Evolutionary conservation across 345 rosid genomes (phyloP).

Genomic region (Trapa bicornis): DNA sequence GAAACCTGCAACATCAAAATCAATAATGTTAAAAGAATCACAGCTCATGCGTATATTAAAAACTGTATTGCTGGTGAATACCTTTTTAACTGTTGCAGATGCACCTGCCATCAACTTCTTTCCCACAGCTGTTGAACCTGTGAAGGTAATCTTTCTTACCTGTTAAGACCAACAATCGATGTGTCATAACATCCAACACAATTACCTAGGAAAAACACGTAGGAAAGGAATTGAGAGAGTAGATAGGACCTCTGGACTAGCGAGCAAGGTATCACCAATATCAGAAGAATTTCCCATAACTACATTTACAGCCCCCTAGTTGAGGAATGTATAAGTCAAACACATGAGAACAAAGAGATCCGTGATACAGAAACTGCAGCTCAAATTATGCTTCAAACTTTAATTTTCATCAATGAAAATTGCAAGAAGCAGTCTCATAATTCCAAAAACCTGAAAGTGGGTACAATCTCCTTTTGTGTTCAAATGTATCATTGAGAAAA

Average conservation of each 20-base stretch:
- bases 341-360: too few species aligned
- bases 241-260: constrained; percentile 56
- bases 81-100: constrained; percentile 89
- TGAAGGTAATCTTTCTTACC: constrained; percentile 91
- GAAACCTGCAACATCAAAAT: constrained; percentile 38
- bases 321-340: neutral
- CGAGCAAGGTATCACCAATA: constrained; percentile 71
- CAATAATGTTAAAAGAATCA: constrained; percentile 9
- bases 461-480: too few species aligned
- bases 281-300: constrained; percentile 86
- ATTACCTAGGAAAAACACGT: constrained; percentile 5
- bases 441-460: too few species aligned
- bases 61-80: constrained; percentile 17
- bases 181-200: neutral
- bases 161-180: constrained; percentile 20
- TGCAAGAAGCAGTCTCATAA: too few species aligned
- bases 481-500: too few species aligned
- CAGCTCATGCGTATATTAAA: neutral
- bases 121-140: constrained; percentile 96
- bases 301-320: constrained; percentile 73
- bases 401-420: too few species aligned
- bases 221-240: constrained; percentile 6
- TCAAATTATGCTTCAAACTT: too few species aligned
- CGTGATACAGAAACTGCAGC: too few species aligned
- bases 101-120: constrained; percentile 96